Evolutionary conservation across 2,329 filamentous ascomycete species (phyloP).

Genomic region (Hymenoscyphus infarciens): DNA sequence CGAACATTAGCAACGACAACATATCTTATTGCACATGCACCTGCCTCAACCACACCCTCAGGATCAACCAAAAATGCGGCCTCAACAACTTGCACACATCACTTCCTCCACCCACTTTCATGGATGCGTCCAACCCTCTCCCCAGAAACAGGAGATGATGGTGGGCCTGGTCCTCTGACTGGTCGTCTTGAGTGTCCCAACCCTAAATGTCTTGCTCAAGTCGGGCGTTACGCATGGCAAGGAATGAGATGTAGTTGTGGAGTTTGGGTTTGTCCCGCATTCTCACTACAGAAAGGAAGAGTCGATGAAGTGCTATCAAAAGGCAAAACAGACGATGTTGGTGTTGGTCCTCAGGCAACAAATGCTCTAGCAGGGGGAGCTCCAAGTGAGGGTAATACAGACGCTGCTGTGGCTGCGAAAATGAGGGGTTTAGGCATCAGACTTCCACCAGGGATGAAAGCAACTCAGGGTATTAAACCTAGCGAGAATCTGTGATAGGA

Average conservation of each 20-base stretch:
- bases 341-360: slow-evolving; percentile 1
- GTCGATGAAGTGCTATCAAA: slow-evolving; percentile 61
- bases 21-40: slow-evolving; percentile 54
- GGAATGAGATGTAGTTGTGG: slow-evolving; percentile 90
- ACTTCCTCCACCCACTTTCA: slow-evolving; percentile 86
- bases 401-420: slow-evolving; percentile 9
- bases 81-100: slow-evolving; percentile 65
- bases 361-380: slow-evolving; percentile 4
- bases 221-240: slow-evolving; percentile 95
- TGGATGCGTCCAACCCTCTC: slow-evolving; percentile 91
- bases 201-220: slow-evolving; percentile 70
- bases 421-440: slow-evolving; percentile 45
- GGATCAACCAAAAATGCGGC: slow-evolving; percentile 22
- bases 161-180: background rate
- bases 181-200: slow-evolving; percentile 79
- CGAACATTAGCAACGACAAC: slow-evolving; percentile 59
- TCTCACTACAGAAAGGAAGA: slow-evolving; percentile 76
- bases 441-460: slow-evolving; percentile 49
- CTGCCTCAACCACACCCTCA: slow-evolving; percentile 34
- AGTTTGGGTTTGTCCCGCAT: slow-evolving; percentile 85
- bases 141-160: slow-evolving; percentile 69
- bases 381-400: background rate
- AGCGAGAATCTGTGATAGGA: slow-evolving; percentile 27
- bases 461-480: slow-evolving; percentile 11
- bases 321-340: slow-evolving; percentile 7